Conservation (phyloP, 2,329 filamentous ascomycete genomes). For the Aspergillus clavatus region DNA sequence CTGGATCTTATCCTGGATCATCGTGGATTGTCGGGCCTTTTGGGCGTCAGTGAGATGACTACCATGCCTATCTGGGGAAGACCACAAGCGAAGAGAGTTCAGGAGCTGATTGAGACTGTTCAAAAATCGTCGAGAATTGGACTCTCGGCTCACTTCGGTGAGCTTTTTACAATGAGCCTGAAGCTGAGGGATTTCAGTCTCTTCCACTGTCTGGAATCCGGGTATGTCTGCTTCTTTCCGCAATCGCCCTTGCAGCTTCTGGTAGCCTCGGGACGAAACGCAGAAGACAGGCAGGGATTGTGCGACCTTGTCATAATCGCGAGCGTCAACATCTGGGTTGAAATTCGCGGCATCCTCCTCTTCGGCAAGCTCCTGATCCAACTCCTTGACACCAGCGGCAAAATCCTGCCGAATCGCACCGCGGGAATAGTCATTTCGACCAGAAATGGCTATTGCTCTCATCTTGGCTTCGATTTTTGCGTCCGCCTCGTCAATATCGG, state of each 20-base stretch:
- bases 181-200: conserved; percentile 58
- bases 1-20: background rate
- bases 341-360: conserved; percentile 33
- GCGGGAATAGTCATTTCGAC: conserved; percentile 7
- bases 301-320: conserved; percentile 57
- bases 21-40: background rate
- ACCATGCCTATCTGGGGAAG: conserved; percentile 18
- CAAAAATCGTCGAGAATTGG: conserved; percentile 47
- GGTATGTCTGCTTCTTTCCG: conserved; percentile 48
- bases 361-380: conserved; percentile 2
- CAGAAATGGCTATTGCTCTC: conserved; percentile 27
- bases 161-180: conserved; percentile 56
- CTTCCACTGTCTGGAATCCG: conserved; percentile 49
- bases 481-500: background rate
- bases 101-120: conserved; percentile 49
- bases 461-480: conserved; percentile 11
- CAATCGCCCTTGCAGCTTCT: conserved; percentile 55
- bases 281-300: conserved; percentile 58
- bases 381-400: background rate
- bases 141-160: conserved; percentile 48
- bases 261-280: conserved; percentile 58
- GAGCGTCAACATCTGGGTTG: conserved; percentile 43
- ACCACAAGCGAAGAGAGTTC: conserved; percentile 51
- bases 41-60: background rate
- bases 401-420: conserved; percentile 6